Evolutionary conservation across 208 protist genomes (phyloP).

Genomic region (Trypanosoma caninum): DNA sequence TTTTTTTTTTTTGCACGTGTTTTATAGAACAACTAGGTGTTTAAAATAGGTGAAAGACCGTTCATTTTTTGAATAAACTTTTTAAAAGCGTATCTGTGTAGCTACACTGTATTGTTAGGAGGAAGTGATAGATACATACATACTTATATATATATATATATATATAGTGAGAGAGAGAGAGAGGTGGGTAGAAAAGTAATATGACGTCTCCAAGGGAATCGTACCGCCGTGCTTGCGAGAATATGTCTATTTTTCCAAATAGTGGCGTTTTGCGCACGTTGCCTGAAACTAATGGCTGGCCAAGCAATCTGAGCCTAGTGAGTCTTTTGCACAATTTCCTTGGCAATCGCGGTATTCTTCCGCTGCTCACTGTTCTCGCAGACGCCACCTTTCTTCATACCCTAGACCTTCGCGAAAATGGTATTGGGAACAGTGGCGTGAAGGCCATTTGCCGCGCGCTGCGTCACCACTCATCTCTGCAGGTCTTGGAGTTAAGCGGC

Average conservation of each 20-base stretch:
- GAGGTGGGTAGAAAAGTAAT: too few relatives aligned
- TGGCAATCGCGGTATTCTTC: constrained; percentile 38
- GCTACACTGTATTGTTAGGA: too few relatives aligned
- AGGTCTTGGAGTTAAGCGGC: constrained; percentile 43
- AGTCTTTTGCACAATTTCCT: constrained; percentile 43
- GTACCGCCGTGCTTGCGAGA: constrained; percentile 21
- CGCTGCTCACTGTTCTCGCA: constrained; percentile 30
- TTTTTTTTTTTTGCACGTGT: too few relatives aligned
- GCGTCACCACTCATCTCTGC: constrained; percentile 28
- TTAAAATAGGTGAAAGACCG: too few relatives aligned
- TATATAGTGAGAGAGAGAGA: background rate
- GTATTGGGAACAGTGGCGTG: constrained; percentile 37
- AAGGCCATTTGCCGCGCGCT: constrained; percentile 20
- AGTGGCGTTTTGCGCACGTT: constrained; percentile 27
- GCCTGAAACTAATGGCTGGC: background rate
- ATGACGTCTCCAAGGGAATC: constrained; percentile 17
- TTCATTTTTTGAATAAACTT: too few relatives aligned
- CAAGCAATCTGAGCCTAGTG: constrained; percentile 27
- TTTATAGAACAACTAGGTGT: too few relatives aligned
- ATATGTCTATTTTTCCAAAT: constrained; percentile 24
- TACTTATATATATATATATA: constrained; percentile 11
- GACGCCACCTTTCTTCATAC: constrained; percentile 37
- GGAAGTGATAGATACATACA: constrained; percentile 8
- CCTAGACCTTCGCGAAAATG: constrained; percentile 48
- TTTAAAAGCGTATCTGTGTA: too few relatives aligned